A percentile compares a stretch with the other conserved stretches of the same genome.
These are phyloP conservation scores for Flueggea neowawraea DNA, from an alignment of 441 rosid genomes.

Conservation along the genomic window DNA sequence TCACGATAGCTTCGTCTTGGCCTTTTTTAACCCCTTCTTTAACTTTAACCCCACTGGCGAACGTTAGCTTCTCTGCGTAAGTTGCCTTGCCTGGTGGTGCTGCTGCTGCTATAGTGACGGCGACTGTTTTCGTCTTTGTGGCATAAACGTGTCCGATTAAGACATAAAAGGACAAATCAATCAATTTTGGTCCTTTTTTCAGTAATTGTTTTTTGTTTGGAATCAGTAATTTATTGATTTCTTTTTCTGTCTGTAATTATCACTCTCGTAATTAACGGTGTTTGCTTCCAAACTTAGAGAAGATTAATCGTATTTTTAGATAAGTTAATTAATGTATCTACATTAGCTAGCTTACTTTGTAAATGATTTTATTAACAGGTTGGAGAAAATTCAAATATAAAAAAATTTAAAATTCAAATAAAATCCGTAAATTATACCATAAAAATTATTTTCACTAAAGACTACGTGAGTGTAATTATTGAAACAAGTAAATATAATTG, in stretches of 20 bases:
- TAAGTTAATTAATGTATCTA: too few relatives aligned
- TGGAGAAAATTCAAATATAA: too few relatives aligned
- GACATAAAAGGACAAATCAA: slow-evolving; percentile 14
- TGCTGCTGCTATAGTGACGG: background rate
- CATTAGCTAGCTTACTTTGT: too few relatives aligned
- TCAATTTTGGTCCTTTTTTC: background rate
- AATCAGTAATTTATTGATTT: background rate
- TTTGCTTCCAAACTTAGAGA: too few relatives aligned
- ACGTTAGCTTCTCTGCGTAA: background rate
- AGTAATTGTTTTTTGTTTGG: background rate
- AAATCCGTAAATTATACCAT: too few relatives aligned
- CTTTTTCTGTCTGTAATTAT: background rate
- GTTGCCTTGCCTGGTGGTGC: background rate
- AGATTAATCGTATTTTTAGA: too few relatives aligned
- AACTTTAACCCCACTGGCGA: background rate
- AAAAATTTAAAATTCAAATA: too few relatives aligned
- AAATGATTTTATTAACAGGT: too few relatives aligned
- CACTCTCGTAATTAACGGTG: background rate
- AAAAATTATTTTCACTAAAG: too few relatives aligned
- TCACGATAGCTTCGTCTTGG: slow-evolving; percentile 22
- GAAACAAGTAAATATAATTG: too few relatives aligned
- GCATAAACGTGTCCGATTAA: slow-evolving; percentile 8
- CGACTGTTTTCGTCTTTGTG: slow-evolving; percentile 7
- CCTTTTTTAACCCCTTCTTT: background rate
- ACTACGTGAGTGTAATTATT: too few relatives aligned